Percentiles rank a stretch among this genome's conserved stretches.
phyloP scores from a whole-genome alignment of 768 basidiomycete species.

The Lactifluus subvellereus region DNA sequence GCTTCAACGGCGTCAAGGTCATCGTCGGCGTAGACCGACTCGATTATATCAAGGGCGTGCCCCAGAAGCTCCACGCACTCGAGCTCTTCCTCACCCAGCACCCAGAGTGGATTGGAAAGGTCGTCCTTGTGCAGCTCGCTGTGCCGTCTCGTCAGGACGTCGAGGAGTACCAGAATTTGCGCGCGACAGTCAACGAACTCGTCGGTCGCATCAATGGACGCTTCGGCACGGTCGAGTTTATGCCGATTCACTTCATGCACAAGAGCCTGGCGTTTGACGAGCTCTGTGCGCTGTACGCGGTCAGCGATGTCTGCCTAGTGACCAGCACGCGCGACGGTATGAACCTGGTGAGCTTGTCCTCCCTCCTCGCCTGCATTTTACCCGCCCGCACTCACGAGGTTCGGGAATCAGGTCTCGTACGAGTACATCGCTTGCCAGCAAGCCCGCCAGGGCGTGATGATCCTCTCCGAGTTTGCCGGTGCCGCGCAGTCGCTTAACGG shows the following conservation, averaged over 20 bases:
- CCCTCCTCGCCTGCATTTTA: slow-evolving; percentile 27
- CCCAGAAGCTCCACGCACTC: slow-evolving; percentile 94
- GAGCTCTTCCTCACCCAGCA: slow-evolving; percentile 96
- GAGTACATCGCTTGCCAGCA: slow-evolving; percentile 97
- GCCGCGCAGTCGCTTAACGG: slow-evolving; percentile 96
- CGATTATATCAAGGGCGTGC: slow-evolving; percentile 99
- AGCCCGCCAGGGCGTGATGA: slow-evolving; percentile 90
- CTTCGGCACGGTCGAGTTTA: slow-evolving; percentile 98
- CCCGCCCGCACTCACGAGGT: slow-evolving; percentile 10
- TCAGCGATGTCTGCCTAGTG: slow-evolving; percentile 94
- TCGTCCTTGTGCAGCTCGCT: slow-evolving; percentile 93
- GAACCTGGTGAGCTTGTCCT: slow-evolving; percentile 75
- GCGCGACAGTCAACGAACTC: slow-evolving; percentile 93
- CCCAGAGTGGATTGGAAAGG: slow-evolving; percentile 99
- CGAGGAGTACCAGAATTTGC: slow-evolving; percentile 97
- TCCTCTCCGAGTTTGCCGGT: slow-evolving; percentile 97
- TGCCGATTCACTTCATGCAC: slow-evolving; percentile 99
- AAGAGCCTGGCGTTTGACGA: slow-evolving; percentile 91
- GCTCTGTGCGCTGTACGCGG: slow-evolving; percentile 93
- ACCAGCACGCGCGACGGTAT: slow-evolving; percentile 96
- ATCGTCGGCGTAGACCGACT: slow-evolving; percentile 98
- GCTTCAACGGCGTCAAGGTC: slow-evolving; percentile 92
- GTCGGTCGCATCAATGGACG: slow-evolving; percentile 98
- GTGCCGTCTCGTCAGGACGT: slow-evolving; percentile 98
- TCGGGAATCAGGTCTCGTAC: slow-evolving; percentile 74